Conservation (phyloP, 306 rosid genomes). For the Benincasa hispida region DNA sequence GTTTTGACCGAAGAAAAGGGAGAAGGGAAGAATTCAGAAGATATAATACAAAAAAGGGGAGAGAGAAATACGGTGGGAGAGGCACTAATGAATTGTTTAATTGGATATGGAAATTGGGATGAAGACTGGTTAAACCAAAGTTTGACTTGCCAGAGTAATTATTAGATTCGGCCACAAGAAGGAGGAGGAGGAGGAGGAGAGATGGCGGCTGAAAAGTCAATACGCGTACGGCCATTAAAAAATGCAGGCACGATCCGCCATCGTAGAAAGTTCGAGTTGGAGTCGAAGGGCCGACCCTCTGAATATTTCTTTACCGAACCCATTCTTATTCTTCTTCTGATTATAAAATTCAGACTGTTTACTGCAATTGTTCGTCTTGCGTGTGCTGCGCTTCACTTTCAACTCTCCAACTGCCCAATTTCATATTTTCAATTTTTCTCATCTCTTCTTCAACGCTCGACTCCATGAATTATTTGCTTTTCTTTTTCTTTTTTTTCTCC, state of each 20-base stretch:
- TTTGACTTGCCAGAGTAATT: conserved; percentile 4
- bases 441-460: background rate
- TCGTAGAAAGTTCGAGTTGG: no score
- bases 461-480: background rate
- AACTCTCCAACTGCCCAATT: background rate
- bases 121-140: background rate
- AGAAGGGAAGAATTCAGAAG: background rate
- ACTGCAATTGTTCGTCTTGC: background rate
- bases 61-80: background rate
- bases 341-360: background rate
- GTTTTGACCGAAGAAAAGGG: background rate
- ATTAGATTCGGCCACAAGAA: background rate
- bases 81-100: background rate
- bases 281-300: no score
- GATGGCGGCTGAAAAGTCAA: conserved; percentile 1
- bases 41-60: background rate
- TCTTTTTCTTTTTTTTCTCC: no score
- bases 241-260: no score
- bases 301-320: no score
- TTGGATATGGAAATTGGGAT: background rate
- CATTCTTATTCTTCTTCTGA: no score
- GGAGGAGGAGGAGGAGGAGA: background rate
- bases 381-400: background rate
- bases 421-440: background rate
- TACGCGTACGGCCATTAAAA: background rate